Evolutionary conservation across 176 grass and related monocot genomes (phyloP).

Genomic region (Eragrostis nindensis): DNA sequence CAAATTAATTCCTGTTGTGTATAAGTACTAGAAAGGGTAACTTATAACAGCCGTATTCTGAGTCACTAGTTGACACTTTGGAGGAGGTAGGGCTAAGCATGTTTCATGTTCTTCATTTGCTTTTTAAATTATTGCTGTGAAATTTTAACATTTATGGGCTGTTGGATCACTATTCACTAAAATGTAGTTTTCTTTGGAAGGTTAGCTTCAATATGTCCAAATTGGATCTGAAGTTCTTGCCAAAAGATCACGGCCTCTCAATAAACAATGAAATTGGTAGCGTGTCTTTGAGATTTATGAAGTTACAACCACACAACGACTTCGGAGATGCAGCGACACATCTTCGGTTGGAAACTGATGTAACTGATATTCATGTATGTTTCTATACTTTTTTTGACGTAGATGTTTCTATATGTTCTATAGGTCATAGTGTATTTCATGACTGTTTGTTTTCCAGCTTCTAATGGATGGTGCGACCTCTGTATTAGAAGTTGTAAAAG

Average conservation of each 20-base stretch:
- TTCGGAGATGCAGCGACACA: constrained; percentile 58
- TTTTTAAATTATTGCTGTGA: constrained; percentile 15
- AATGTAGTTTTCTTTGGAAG: constrained; percentile 93
- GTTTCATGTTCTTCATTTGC: constrained; percentile 24
- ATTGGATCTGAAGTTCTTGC: constrained; percentile 84
- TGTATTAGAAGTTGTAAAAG: constrained; percentile 75
- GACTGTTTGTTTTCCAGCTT: constrained; percentile 67
- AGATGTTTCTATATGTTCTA: not conserved
- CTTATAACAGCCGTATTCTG: not conserved
- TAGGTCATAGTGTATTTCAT: constrained; percentile 27
- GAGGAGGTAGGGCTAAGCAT: not conserved
- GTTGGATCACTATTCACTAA: constrained; percentile 60
- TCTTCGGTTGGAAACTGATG: constrained; percentile 68
- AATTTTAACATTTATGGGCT: constrained; percentile 19
- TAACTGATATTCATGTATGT: constrained; percentile 81
- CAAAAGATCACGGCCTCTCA: constrained; percentile 63
- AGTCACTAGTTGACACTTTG: not conserved
- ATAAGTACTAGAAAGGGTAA: not conserved
- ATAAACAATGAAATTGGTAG: constrained; percentile 72
- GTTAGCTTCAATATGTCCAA: constrained; percentile 98
- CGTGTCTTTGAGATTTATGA: constrained; percentile 65
- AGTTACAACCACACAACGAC: constrained; percentile 54
- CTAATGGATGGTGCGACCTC: constrained; percentile 74
- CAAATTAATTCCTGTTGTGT: constrained; percentile 5
- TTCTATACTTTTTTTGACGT: not conserved